phyloP scores from a whole-genome alignment of 192 early-diverging fungal species.

The Coemansia sp. region DNA sequence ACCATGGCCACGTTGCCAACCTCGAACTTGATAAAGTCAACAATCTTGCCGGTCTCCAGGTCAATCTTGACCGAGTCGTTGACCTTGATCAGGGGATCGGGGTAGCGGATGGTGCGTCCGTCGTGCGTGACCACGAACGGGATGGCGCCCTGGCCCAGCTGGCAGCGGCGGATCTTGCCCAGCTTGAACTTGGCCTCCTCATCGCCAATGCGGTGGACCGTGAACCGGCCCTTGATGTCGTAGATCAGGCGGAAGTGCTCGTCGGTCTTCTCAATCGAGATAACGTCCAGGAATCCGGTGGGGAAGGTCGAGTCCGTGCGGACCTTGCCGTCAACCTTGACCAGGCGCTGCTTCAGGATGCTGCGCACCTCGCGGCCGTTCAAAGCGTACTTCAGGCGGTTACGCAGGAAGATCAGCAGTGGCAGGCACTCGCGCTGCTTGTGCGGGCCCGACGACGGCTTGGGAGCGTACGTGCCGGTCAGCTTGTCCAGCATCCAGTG shows the following conservation, averaged over 20 bases:
- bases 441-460: slow-evolving; percentile 97
- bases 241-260: slow-evolving; percentile 99
- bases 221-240: slow-evolving; percentile 99
- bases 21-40: slow-evolving; percentile 96
- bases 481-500: slow-evolving; percentile 99
- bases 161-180: slow-evolving; percentile 93
- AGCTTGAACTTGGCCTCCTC: slow-evolving; percentile 99
- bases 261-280: slow-evolving; percentile 69
- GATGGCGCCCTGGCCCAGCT: slow-evolving; percentile 92
- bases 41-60: slow-evolving; percentile 88
- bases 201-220: slow-evolving; percentile 96
- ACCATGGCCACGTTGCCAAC: slow-evolving; percentile 93
- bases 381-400: slow-evolving; percentile 98
- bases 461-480: slow-evolving; percentile 91
- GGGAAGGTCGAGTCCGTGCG: slow-evolving; percentile 95
- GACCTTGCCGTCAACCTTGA: slow-evolving; percentile 99
- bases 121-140: slow-evolving; percentile 98
- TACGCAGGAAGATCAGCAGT: slow-evolving; percentile 96
- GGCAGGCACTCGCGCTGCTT: slow-evolving; percentile 99
- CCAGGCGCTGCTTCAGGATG: slow-evolving; percentile 97
- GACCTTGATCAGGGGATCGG: slow-evolving; percentile 97
- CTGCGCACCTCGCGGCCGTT: slow-evolving; percentile 93
- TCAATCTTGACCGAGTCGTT: slow-evolving; percentile 99
- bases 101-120: slow-evolving; percentile 99
- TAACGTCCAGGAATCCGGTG: slow-evolving; percentile 89